Percentiles rank a stretch among this genome's conserved stretches.
These are phyloP conservation scores for Ascochyta koolunga DNA, from an alignment of 2,329 filamentous ascomycete species.

Conservation along the genomic window DNA sequence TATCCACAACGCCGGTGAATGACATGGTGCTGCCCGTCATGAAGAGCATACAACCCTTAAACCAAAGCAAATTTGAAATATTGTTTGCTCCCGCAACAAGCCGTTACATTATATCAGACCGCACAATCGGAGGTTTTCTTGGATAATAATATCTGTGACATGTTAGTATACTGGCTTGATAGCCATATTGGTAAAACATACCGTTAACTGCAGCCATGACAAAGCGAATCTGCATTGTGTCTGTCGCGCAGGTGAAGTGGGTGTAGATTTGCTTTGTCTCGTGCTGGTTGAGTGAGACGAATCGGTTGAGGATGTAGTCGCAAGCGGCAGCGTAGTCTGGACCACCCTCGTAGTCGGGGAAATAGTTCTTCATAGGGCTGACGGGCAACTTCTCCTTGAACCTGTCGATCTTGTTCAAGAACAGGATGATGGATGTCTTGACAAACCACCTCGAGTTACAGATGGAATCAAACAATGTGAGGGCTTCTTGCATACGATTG, in stretches of 20 bases:
- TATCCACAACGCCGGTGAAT: conserved; percentile 48
- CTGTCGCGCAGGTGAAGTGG: conserved; percentile 97
- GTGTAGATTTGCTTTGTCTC: conserved; percentile 99
- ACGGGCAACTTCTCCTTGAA: conserved; percentile 77
- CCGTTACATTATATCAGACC: conserved; percentile 79
- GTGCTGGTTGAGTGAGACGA: conserved; percentile 97
- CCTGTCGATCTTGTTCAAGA: conserved; percentile 77
- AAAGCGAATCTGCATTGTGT: conserved; percentile 98
- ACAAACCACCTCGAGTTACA: conserved; percentile 76
- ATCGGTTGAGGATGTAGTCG: conserved; percentile 98
- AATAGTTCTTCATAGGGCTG: conserved; percentile 77
- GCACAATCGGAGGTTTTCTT: conserved; percentile 96
- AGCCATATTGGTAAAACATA: conserved; percentile 54
- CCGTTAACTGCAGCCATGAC: conserved; percentile 99
- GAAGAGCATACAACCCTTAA: conserved; percentile 47
- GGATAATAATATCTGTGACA: conserved; percentile 92
- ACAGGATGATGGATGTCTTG: conserved; percentile 74
- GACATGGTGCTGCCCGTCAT: conserved; percentile 40
- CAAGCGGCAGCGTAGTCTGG: conserved; percentile 95
- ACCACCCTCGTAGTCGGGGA: conserved; percentile 80
- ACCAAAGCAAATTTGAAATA: conserved; percentile 39
- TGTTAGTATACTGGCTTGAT: conserved; percentile 50
- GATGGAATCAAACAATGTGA: conserved; percentile 74
- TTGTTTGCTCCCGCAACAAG: conserved; percentile 28
- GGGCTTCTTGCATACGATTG: conserved; percentile 75